Evolutionary conservation across 2,329 filamentous ascomycete genomes (phyloP), one percentile per base, ranked within the genome.

Genomic region (Metarhizium humberi): DNA sequence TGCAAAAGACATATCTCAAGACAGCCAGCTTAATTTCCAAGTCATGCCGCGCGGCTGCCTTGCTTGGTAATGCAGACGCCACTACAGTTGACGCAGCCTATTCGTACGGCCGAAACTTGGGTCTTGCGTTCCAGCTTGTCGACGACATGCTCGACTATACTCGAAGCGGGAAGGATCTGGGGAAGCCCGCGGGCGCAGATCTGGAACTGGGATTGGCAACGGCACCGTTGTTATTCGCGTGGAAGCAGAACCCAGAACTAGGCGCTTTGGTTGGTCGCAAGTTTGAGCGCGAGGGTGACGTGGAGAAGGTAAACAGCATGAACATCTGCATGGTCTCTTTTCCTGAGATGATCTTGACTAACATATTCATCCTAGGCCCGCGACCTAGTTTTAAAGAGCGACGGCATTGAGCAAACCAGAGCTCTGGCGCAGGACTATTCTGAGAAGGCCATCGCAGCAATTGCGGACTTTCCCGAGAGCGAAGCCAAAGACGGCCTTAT

Each of bases 61-160:
- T 99, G 49, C 78, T 99, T 18, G 92, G 94, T 34, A 85, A 89
- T 14, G 82, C 86, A 38, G 81, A 91, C 38, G 78, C 80, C 0
- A 80, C 86, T 58, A 90, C 94, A 1, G 90, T 96, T 2, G 92
- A 99, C 61, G 88, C 91, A 10, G 90, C 92, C 2, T 99, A 99
- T 68, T 73, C 81, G 16, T 99, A 97, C 66, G 94, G 94, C 53
- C 90, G 90, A 72, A 97, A 99, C 64, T 71, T 99, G 50, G 94
- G 94, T 1, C 74, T 99, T 54, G 94, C 94, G 1, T 99, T 99
- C 74, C 94, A 99, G 77, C 80, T 99, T 10, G 92, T 99, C 16
- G 94, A 99, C 68, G 94, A 99, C 69, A 89, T 99, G 87, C 78
- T 99, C 64, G 94, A 99, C 71, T 99, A 97, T 70, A 97, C 94